Evolutionary conservation across 1,284 basidiomycete species (phyloP).

Genomic region (Heterobasidion irregulare): DNA sequence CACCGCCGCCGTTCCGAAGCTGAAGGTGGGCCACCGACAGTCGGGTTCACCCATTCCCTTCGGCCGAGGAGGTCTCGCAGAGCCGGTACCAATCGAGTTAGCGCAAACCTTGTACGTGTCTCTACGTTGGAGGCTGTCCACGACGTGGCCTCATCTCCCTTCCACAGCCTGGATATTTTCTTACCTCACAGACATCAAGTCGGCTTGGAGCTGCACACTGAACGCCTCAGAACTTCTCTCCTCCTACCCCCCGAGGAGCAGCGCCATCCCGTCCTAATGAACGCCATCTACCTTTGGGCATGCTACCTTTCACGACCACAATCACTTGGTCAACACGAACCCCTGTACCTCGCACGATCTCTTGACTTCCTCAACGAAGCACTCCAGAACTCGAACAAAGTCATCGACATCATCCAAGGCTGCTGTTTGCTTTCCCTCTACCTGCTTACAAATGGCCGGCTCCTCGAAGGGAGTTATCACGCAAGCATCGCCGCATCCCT

Average conservation of each 20-base stretch:
- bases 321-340: slow-evolving; percentile 58
- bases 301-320: slow-evolving; percentile 69
- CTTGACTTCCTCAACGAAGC: slow-evolving; percentile 54
- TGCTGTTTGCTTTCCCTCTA: slow-evolving; percentile 67
- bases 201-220: slow-evolving; percentile 59
- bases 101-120: slow-evolving; percentile 54
- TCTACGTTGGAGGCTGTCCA: slow-evolving; percentile 6
- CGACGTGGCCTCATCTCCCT: slow-evolving; percentile 7
- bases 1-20: neutral
- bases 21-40: slow-evolving; percentile 1
- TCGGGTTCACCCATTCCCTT: slow-evolving; percentile 36
- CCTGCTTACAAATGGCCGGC: slow-evolving; percentile 63
- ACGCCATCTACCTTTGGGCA: slow-evolving; percentile 73
- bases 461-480: slow-evolving; percentile 67
- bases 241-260: slow-evolving; percentile 43
- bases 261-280: slow-evolving; percentile 65
- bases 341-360: slow-evolving; percentile 52
- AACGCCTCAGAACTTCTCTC: slow-evolving; percentile 51
- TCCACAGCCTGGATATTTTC: slow-evolving; percentile 59
- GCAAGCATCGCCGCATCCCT: slow-evolving; percentile 59
- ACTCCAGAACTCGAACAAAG: slow-evolving; percentile 40
- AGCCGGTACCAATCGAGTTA: slow-evolving; percentile 52
- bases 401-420: slow-evolving; percentile 65
- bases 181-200: slow-evolving; percentile 68
- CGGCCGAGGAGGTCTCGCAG: slow-evolving; percentile 32